Evolutionary conservation across 352 stramenopile species (phyloP).

Genomic region (Phytophthora litchii): DNA sequence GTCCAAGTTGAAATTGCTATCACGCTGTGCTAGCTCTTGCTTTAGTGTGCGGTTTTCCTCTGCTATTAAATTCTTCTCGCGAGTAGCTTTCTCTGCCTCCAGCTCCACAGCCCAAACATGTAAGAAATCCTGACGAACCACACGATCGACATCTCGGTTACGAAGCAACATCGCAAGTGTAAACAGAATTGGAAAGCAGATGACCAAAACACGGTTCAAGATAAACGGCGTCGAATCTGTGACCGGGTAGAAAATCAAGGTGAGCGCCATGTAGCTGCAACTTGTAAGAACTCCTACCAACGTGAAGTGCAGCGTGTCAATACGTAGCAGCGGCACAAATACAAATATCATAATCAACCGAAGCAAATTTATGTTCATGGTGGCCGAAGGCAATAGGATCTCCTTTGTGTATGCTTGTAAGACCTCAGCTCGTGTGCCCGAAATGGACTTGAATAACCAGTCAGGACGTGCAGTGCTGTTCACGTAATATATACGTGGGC

Average conservation of each 20-base stretch:
- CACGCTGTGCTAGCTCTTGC: conserved; percentile 73
- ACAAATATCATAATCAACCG: conserved; percentile 80
- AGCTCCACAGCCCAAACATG: conserved; percentile 81
- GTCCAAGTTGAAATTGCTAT: conserved; percentile 76
- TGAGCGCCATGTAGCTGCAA: conserved; percentile 66
- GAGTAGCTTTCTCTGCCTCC: conserved; percentile 69
- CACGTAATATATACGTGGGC: conserved; percentile 51
- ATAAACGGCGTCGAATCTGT: conserved; percentile 69
- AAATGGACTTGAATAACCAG: conserved; percentile 68
- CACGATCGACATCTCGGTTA: conserved; percentile 76
- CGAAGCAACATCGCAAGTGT: conserved; percentile 72
- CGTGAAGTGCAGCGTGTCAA: conserved; percentile 76
- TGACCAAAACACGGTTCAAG: conserved; percentile 66
- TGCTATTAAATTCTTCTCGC: conserved; percentile 82
- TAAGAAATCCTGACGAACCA: conserved; percentile 81
- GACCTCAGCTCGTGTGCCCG: conserved; percentile 60
- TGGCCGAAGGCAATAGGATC: conserved; percentile 65
- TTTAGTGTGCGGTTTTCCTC: conserved; percentile 85
- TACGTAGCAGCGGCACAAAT: conserved; percentile 71
- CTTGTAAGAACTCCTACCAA: conserved; percentile 61
- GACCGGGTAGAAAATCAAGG: conserved; percentile 66
- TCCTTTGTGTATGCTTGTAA: conserved; percentile 68
- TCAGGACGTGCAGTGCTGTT: conserved; percentile 51
- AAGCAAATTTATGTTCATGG: conserved; percentile 85
- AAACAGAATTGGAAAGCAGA: conserved; percentile 76